Evolutionary conservation across 306 rosid genomes (phyloP).

Genomic region (Pyrus pyrifolia): DNA sequence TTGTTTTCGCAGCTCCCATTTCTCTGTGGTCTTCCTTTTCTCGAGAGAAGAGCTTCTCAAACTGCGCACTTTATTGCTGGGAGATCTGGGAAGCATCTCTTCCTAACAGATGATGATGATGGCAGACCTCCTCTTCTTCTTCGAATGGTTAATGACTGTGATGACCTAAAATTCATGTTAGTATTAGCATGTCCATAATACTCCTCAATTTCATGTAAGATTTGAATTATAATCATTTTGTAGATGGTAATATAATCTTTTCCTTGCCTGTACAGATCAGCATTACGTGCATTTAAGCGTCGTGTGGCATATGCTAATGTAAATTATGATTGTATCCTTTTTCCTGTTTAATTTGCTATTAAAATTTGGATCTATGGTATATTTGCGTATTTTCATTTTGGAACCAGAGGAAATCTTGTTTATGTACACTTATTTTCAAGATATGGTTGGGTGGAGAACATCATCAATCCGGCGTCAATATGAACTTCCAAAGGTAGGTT

Average conservation of each 20-base stretch:
- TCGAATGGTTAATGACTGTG: slow-evolving; percentile 73
- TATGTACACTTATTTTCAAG: slow-evolving; percentile 51
- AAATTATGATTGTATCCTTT: slow-evolving; percentile 87
- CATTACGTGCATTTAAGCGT: slow-evolving; percentile 68
- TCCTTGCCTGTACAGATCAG: slow-evolving; percentile 54
- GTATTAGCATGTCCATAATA: slow-evolving; percentile 25
- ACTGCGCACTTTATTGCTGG: slow-evolving; percentile 91
- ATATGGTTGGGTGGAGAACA: slow-evolving; percentile 99
- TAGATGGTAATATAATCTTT: slow-evolving; percentile 10
- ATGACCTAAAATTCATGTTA: slow-evolving; percentile 80
- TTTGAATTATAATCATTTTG: slow-evolving; percentile 1
- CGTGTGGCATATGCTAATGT: slow-evolving; percentile 97
- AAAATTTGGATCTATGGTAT: not conserved
- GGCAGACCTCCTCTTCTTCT: slow-evolving; percentile 81
- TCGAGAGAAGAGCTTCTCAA: slow-evolving; percentile 85
- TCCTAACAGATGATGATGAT: slow-evolving; percentile 66
- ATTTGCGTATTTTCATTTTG: not conserved
- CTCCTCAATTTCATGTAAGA: slow-evolving; percentile 9
- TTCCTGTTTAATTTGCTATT: slow-evolving; percentile 3
- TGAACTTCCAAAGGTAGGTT: slow-evolving; percentile 85
- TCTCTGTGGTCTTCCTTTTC: slow-evolving; percentile 89
- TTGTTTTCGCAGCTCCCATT: slow-evolving; percentile 62
- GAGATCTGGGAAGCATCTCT: slow-evolving; percentile 94
- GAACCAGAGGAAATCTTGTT: slow-evolving; percentile 9
- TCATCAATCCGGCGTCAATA: slow-evolving; percentile 90